Base-by-base conservation (phyloP, 805 yeast species). In the Sugiyamaella boreocaroliniensis region DNA sequence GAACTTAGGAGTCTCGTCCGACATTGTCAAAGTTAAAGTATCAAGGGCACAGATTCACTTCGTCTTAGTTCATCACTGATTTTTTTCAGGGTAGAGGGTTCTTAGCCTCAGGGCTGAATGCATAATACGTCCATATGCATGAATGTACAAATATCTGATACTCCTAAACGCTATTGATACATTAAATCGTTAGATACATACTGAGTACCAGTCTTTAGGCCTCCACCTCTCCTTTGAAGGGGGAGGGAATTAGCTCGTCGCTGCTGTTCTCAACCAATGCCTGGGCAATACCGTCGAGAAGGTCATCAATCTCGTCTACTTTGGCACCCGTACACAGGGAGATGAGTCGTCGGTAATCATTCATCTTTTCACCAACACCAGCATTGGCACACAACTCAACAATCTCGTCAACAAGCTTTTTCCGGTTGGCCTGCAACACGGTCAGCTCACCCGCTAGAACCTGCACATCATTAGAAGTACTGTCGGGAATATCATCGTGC, bases 341-440 rank as follows among this genome's bases (percentile, higher is more conserved):
- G 43, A 93, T 83, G 55, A 92, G 74, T 62, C 82, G 81, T 57
- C 95, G 76, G 71, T 92, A 85, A 65, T 88, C 89, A 61, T 81
- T 78, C 80, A 87, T 83, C 66, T 82, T 85, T 29, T 71, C 73
- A 12, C 77, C 72, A 47, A 66, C 76, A 18, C 74, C 74, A 0
- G 77, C 71, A 41, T 76, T 67, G 26, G 78, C 76, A 60, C 72
- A 72, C 43, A 73, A 61, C 51, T 76, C 73, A 8, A 83, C 77
- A 14, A 87, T 76, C 49, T 75, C 73, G 50, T 74, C 71, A 20
- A 76, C 71, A 47, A 71, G 63, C 43, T 64, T 60, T 47, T 71
- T 61, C 40, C 82, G 70, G 19, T 66, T 68, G 14, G 64, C 59
- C 62, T 79, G 83, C 40, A 77, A 58, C 2, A 61, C 59, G 1